Base-by-base conservation (phyloP, 1,139 yeast genomes). In the Saccharomycopsis crataegensis region DNA sequence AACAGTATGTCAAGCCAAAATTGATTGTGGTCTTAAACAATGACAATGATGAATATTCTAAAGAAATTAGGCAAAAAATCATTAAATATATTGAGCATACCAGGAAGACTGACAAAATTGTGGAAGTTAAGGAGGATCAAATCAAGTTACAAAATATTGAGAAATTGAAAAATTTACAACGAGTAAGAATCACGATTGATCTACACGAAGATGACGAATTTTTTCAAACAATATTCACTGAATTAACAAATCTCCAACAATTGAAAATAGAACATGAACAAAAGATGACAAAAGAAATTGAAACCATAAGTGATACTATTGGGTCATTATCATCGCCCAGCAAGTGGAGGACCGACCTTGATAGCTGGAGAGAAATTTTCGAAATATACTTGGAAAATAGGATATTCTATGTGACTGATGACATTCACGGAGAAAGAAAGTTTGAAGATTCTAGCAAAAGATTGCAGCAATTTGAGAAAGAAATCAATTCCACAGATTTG, bases 281-380 rank as follows among this genome's bases (percentile, higher is more conserved):
- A 3, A 72, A 71, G 49, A 67, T 83, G 53, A 68, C 74, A 2
- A 53, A 57, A 0, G 72, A 77, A 49, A 78, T 83, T 14, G 71
- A 75, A 54, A 59, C 59, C 1, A 69, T 83, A 8, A 73, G 81
- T 4, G 59, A 64, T 8, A 60, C 67, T 1, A 69, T 82, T 1
- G 68, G 72, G 2, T 62, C 66, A 14, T 67, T 75, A 8, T 67
- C 79, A 0, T 62, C 69, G 12, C 80, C 82, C 0, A 64, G 64
- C 33, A 62, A 68, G 16, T 76, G 72, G 58, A 73, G 71, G 55
- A 70, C 78, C 0, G 91, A 84, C 61, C 69, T 84, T 67, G 82
- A 82, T 62, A 72, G 73, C n/a, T 85, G 93, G 93, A 70, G 91
- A 58, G 81, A 82, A 62, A 71, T 85, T 11, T 84, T 85, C 67